These are phyloP conservation scores for Scheffersomyces stambukii DNA, from an alignment of 1,139 yeast species.

Conservation along the genomic window DNA sequence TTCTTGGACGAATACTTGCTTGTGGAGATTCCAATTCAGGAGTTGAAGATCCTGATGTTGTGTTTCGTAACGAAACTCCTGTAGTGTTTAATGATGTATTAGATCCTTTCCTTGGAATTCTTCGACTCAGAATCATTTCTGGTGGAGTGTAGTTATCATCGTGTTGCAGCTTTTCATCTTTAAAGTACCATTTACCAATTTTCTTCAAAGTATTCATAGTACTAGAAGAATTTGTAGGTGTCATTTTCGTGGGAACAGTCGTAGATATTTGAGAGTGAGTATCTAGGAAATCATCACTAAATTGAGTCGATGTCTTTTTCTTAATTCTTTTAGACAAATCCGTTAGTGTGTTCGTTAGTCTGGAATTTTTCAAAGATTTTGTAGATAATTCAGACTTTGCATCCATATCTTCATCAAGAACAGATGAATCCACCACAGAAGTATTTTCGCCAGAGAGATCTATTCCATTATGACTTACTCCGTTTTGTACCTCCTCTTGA, in stretches of 20 bases:
- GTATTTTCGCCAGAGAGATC: slow-evolving; percentile 4
- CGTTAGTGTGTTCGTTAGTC: slow-evolving; percentile 24
- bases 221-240: not conserved
- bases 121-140: slow-evolving; percentile 61
- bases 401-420: slow-evolving; percentile 7
- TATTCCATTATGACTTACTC: slow-evolving; percentile 2
- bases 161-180: slow-evolving; percentile 33
- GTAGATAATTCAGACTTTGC: slow-evolving; percentile 7
- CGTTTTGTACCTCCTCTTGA: slow-evolving; percentile 6
- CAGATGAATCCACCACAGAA: slow-evolving; percentile 2
- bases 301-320: slow-evolving; percentile 20
- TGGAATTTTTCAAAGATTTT: slow-evolving; percentile 4
- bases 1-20: slow-evolving; percentile 1
- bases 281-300: not conserved
- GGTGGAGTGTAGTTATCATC: slow-evolving; percentile 45
- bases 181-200: slow-evolving; percentile 68
- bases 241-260: slow-evolving; percentile 3
- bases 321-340: slow-evolving; percentile 34
- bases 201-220: slow-evolving; percentile 45
- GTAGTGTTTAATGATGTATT: slow-evolving; percentile 8
- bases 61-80: not conserved
- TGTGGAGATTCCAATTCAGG: slow-evolving; percentile 1
- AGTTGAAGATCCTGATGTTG: slow-evolving; percentile 1
- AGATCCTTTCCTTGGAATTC: slow-evolving; percentile 30
- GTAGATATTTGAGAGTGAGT: slow-evolving; percentile 3